Conservation (phyloP, 140 eudicot genomes). For the Erigeron philadelphicus region DNA sequence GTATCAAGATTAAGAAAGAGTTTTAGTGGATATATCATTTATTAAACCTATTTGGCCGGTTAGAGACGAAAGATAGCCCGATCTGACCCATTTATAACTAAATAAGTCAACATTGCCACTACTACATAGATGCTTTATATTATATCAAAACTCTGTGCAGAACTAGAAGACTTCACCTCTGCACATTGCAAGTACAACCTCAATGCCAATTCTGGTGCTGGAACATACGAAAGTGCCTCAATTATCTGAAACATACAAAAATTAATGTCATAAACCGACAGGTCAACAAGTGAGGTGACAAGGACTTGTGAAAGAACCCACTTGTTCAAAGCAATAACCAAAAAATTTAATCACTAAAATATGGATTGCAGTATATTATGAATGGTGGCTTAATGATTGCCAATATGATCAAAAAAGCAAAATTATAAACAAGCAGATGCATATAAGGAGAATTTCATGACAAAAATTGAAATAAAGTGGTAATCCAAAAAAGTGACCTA, state of each 20-base stretch:
- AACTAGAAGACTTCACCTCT: conserved; percentile 47
- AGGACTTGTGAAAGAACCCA: background rate
- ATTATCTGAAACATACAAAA: conserved; percentile 51
- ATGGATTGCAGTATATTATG: background rate
- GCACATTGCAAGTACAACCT: conserved; percentile 96
- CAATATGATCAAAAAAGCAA: background rate
- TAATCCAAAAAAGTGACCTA: background rate
- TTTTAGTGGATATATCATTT: too few species aligned
- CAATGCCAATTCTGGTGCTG: conserved; percentile 87
- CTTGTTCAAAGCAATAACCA: background rate
- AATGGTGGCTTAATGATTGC: background rate
- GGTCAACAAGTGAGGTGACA: background rate
- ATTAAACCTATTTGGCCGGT: background rate
- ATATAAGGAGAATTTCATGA: background rate
- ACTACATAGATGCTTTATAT: background rate
- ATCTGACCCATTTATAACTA: background rate
- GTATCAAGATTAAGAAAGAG: too few species aligned
- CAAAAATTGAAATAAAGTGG: background rate
- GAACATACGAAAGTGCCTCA: conserved; percentile 76
- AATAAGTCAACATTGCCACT: background rate
- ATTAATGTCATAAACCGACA: conserved; percentile 8
- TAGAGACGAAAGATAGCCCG: background rate
- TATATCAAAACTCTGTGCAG: conserved; percentile 10
- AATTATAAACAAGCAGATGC: conserved; percentile 8
- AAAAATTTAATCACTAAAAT: background rate